phyloP scores from a whole-genome alignment of 73 alveolate genomes.

The Tetrahymena thermophila region DNA sequence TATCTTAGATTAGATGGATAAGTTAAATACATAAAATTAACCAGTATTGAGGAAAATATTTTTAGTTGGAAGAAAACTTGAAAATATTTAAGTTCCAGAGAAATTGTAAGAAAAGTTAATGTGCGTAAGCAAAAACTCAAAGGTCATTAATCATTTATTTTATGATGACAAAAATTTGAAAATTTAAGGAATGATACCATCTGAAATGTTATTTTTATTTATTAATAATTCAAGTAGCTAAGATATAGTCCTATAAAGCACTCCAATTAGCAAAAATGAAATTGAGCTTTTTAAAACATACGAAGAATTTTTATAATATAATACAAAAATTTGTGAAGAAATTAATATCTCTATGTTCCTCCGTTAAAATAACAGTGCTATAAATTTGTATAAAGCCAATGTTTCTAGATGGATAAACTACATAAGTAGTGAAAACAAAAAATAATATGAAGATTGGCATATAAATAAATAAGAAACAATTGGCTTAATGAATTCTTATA shows the following conservation, averaged over 20 bases:
- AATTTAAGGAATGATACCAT: neutral
- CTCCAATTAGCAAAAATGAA: neutral
- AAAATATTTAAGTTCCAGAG: neutral
- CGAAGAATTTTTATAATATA: neutral
- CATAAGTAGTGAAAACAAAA: too few relatives aligned
- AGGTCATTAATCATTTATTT: neutral
- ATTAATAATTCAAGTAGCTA: neutral
- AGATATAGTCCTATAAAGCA: neutral
- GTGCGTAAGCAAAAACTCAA: neutral
- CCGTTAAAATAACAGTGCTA: neutral
- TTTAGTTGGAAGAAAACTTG: neutral
- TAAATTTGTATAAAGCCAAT: too few relatives aligned
- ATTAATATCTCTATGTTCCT: neutral
- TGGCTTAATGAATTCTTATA: neutral
- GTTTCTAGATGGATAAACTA: neutral
- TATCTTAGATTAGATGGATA: neutral
- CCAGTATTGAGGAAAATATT: neutral
- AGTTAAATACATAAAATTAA: too few relatives aligned
- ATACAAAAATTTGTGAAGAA: neutral
- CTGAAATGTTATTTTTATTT: neutral
- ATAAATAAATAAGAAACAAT: too few relatives aligned
- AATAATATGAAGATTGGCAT: neutral
- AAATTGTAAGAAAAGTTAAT: too few relatives aligned
- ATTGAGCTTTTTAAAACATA: neutral
- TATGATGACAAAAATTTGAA: neutral